Evolutionary conservation across 2,329 filamentous ascomycete genomes (phyloP), one percentile per base, ranked within the genome.

Genomic region (Phoma sp.): DNA sequence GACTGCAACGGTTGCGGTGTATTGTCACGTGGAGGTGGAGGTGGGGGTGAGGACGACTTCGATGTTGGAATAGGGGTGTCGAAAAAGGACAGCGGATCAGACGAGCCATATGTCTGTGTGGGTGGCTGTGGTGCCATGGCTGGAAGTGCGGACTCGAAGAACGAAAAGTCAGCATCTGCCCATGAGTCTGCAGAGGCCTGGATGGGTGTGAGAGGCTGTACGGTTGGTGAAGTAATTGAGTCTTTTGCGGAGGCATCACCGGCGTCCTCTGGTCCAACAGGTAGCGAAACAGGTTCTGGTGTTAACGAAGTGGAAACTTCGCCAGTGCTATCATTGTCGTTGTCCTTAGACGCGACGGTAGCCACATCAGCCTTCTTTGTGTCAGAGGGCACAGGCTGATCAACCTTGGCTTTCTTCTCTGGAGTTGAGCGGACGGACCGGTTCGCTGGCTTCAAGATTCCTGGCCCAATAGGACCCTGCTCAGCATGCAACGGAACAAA

Each of bases 391-490:
- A 3, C n/a, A 20, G 29, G 12, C 2, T n/a, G 36, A 2, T 49
- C 30, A 2, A 42, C 42, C 23, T 59, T 48, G 29, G 14, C 32
- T 29, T 29, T 47, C 26, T 59, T 61, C 18, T 63, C 60, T 1
- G 60, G 36, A 5, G 40, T 53, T 4, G 57, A 39, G 18, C 42
- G 50, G 12, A 47, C 38, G 10, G 49, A 36, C 17, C 60, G 62
- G 2, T 65, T 65, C n/a, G 59, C 47, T 9, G 63, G 57, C 46
- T 70, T 73, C 39, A 74, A 30, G 0, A 71, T 37, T 0, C 62
- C 57, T 12, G 69, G 69, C 3, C 71, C 72, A 47, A 74, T 70
- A 1, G 67, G 68, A 10, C 66, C 67, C 29, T 64, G 57, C 47
- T 68, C 66, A 15, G 49, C 57, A 39, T 55, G 38, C 11, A 61